Conservation (phyloP, 805 yeast species). For the Peterozyma toletana region DNA sequence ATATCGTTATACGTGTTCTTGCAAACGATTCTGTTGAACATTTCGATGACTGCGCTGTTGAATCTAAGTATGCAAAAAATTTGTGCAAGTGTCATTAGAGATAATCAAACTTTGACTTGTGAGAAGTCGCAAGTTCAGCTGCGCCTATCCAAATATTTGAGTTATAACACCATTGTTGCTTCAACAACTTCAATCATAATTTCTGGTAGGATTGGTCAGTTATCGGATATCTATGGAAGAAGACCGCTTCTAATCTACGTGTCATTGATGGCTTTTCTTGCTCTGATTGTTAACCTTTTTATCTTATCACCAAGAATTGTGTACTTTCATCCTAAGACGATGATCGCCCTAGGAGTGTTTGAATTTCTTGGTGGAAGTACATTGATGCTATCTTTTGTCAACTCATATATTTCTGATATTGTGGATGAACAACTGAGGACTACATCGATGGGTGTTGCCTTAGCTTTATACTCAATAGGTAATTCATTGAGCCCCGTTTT, state of each 20-base stretch:
- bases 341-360: neutral
- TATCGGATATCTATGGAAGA: slow-evolving; percentile 54
- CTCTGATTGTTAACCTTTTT: too few relatives aligned
- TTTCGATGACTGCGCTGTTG: slow-evolving; percentile 24
- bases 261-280: neutral
- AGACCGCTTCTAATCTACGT: slow-evolving; percentile 30
- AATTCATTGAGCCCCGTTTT: slow-evolving; percentile 2
- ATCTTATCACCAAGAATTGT: neutral
- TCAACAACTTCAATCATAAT: slow-evolving; percentile 37
- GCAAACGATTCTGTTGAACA: slow-evolving; percentile 28
- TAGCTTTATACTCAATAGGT: neutral
- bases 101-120: slow-evolving; percentile 16
- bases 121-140: slow-evolving; percentile 26
- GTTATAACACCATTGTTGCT: slow-evolving; percentile 25
- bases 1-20: slow-evolving; percentile 30
- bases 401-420: slow-evolving; percentile 3
- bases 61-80: slow-evolving; percentile 26
- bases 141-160: slow-evolving; percentile 35
- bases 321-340: neutral
- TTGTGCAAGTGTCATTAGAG: slow-evolving; percentile 22
- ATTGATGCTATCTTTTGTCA: slow-evolving; percentile 4
- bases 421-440: slow-evolving; percentile 6
- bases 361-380: slow-evolving; percentile 14
- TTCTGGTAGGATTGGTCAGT: slow-evolving; percentile 47
- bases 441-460: slow-evolving; percentile 1